Base-by-base conservation (phyloP, 768 basidiomycete genomes). In the Calocera viscosa region DNA sequence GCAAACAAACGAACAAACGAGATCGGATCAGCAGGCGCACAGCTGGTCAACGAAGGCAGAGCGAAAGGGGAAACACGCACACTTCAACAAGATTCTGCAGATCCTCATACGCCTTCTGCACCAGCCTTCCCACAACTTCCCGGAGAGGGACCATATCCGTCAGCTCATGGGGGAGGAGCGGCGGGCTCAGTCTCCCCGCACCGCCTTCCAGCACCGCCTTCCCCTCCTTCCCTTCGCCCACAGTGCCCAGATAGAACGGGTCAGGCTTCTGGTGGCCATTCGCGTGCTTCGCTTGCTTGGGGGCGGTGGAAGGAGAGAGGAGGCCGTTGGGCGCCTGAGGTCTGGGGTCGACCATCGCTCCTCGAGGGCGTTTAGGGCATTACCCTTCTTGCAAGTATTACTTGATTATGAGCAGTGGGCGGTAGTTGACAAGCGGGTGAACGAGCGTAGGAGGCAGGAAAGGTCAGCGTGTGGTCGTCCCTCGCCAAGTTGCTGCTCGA, bases 71-170 rank as follows among this genome's bases (percentile, higher is more conserved):
- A 17, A 60, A 33, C 63, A 72, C 88, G 75, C 76, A 94, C 90
- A 90, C 91, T 80, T 95, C 93, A 39, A 89, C 85, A 72, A 90
- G 78, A 75, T 91, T 91, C 0, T 84, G 84, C 40, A 94, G 77
- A 73, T 94, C 90, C 26, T 88, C 85, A 75, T 90, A 94, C 71
- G 91, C 86, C 41, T 86, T 82, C 73, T 91, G 89, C 71, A 84
- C 81, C 41, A 91, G 82, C 67, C 89, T 83, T 41, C 89, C 89
- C 39, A 94, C 79, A 41, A 94, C 74, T 49, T 90, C 87, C 22
- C 84, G 83, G 10, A 95, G 78, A 0, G 83, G 80, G 16, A 92
- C 79, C 73, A 60, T 60, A 60, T 60, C 53, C 53, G 53, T 28
- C 14, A 60, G 30, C 30, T 60, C 53, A 10, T 60, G 53, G 14